phyloP scores from a whole-genome alignment of 768 basidiomycete genomes.

The Trametes elegans region DNA sequence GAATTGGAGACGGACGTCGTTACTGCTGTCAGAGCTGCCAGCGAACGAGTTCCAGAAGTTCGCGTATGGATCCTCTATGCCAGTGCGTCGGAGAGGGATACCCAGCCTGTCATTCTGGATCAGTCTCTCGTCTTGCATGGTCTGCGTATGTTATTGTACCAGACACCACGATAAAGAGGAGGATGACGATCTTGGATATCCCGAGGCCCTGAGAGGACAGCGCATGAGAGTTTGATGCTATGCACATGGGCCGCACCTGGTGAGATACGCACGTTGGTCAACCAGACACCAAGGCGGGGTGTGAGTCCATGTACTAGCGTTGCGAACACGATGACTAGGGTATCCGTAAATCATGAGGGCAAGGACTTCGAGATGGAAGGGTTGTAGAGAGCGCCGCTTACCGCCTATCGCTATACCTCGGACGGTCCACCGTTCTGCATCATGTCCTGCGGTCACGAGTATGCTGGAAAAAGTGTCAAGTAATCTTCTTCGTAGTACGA shows the following conservation, averaged over 20 bases:
- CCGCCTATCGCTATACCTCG: constrained; percentile 60
- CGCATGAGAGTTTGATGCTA: constrained; percentile 37
- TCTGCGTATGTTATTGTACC: constrained; percentile 26
- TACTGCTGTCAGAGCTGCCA: constrained; percentile 51
- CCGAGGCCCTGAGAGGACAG: constrained; percentile 38
- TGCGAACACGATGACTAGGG: constrained; percentile 50
- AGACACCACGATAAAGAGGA: constrained; percentile 52
- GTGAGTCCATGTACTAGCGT: constrained; percentile 51
- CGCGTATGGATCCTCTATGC: constrained; percentile 49
- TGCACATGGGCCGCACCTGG: neutral
- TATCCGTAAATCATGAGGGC: neutral
- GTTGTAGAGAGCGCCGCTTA: constrained; percentile 20
- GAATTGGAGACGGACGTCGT: constrained; percentile 42
- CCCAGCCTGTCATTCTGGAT: constrained; percentile 41
- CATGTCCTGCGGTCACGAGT: constrained; percentile 20
- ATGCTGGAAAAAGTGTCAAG: constrained; percentile 36
- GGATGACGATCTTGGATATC: constrained; percentile 51
- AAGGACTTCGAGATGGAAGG: neutral
- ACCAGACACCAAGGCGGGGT: constrained; percentile 43
- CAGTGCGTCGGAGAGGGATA: constrained; percentile 54
- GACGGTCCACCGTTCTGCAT: constrained; percentile 43
- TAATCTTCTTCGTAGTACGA: neutral
- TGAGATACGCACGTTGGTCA: constrained; percentile 51
- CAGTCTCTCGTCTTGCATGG: neutral
- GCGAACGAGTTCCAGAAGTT: constrained; percentile 59